Percentiles rank a stretch among this genome's conserved stretches.
phyloP scores from a whole-genome alignment of 495 filamentous ascomycete species.

The Hypoxylon cercidicola region DNA sequence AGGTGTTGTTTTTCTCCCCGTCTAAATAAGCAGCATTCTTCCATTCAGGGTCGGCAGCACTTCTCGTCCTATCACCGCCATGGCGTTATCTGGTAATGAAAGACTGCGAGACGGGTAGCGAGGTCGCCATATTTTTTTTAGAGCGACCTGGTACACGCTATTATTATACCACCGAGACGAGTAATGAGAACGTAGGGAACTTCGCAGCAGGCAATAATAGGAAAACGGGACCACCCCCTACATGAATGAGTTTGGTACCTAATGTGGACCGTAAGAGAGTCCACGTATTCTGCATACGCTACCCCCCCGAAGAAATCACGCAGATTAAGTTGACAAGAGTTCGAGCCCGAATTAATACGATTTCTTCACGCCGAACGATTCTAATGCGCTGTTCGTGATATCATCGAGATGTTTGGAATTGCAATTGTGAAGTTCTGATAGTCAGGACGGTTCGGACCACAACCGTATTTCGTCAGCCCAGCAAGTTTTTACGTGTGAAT shows the following conservation, averaged over 20 bases:
- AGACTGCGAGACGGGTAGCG: conserved; percentile 35
- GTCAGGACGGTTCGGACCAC: neutral
- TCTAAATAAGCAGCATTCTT: conserved; percentile 39
- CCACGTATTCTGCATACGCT: conserved; percentile 12
- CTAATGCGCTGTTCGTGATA: conserved; percentile 11
- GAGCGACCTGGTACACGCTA: conserved; percentile 23
- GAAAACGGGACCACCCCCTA: conserved; percentile 6
- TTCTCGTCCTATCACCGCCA: conserved; percentile 31
- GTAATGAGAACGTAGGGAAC: conserved; percentile 36
- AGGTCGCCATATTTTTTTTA: conserved; percentile 22
- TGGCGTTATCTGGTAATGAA: conserved; percentile 41
- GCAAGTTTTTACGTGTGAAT: neutral
- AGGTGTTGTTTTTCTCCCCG: conserved; percentile 29
- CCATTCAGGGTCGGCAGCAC: conserved; percentile 41
- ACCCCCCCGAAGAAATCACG: conserved; percentile 25
- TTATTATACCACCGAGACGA: conserved; percentile 41
- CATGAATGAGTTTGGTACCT: conserved; percentile 36
- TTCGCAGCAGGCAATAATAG: conserved; percentile 25
- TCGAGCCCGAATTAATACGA: conserved; percentile 40
- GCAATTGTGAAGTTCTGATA: neutral
- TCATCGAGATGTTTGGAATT: neutral
- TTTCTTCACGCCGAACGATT: conserved; percentile 12
- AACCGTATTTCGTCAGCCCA: neutral
- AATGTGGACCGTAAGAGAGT: conserved; percentile 15
- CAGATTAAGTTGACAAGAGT: conserved; percentile 39